A percentile compares a stretch with the other conserved stretches of the same genome.
These are phyloP conservation scores for Gloeopeniophorella convolvens DNA, from an alignment of 768 basidiomycete genomes.

Conservation along the genomic window DNA sequence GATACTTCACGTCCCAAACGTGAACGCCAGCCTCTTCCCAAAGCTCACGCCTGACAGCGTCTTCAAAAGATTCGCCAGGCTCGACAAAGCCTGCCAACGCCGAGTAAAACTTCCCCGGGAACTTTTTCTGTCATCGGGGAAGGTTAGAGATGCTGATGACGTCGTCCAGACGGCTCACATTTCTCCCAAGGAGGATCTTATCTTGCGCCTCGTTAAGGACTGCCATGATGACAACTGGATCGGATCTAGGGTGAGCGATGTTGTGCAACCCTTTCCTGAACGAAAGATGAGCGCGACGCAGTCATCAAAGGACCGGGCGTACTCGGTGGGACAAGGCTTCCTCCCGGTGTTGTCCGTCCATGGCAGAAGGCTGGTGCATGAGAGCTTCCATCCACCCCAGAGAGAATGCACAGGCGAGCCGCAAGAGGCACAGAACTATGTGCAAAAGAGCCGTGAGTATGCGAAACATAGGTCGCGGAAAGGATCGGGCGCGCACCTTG, in stretches of 20 bases:
- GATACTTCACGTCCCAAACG: constrained; percentile 78
- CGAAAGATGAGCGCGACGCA: constrained; percentile 7
- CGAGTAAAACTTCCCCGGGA: constrained; percentile 71
- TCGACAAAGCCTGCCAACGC: constrained; percentile 93
- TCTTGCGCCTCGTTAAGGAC: constrained; percentile 75
- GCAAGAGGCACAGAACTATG: constrained; percentile 89
- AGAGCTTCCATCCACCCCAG: constrained; percentile 96
- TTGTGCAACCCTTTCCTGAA: constrained; percentile 81
- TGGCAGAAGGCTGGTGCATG: constrained; percentile 68
- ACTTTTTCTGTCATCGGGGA: constrained; percentile 45
- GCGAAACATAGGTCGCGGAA: background rate
- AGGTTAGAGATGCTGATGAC: constrained; percentile 1
- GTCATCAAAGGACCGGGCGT: constrained; percentile 25
- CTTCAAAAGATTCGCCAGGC: constrained; percentile 91
- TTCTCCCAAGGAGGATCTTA: constrained; percentile 80
- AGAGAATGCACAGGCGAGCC: constrained; percentile 74
- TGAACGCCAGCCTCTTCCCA: constrained; percentile 95
- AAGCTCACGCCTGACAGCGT: constrained; percentile 86
- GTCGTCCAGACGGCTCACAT: constrained; percentile 40
- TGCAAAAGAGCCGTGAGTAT: constrained; percentile 1
- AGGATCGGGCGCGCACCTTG: constrained; percentile 42
- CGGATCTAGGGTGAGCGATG: constrained; percentile 75
- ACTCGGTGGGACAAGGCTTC: constrained; percentile 71
- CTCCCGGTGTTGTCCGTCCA: constrained; percentile 60
- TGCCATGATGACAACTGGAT: constrained; percentile 89